phyloP scores from a whole-genome alignment of 2,329 filamentous ascomycete genomes.

The Ophiocordyceps camponoti-saundersi region DNA sequence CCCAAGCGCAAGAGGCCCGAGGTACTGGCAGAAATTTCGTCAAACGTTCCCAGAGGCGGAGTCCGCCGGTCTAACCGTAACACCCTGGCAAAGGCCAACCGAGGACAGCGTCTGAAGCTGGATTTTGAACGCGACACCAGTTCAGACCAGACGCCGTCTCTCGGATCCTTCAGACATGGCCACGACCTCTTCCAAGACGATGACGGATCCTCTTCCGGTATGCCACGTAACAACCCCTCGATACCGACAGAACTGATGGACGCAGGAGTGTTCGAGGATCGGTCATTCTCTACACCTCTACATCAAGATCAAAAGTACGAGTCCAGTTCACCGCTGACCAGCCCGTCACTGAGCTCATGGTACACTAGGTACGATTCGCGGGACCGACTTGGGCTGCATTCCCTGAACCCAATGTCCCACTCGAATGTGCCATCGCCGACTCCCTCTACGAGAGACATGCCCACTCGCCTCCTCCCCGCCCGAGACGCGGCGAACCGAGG shows the following conservation, averaged over 20 bases:
- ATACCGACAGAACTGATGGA: conserved; percentile 5
- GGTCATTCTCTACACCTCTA: conserved; percentile 6
- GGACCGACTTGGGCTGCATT: conserved; percentile 16
- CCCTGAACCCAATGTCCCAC: conserved; percentile 19
- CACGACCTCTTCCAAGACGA: conserved; percentile 16
- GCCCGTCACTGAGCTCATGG: conserved; percentile 1
- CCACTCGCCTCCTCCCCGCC: conserved; percentile 8
- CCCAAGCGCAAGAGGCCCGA: conserved; percentile 14
- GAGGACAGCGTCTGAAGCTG: conserved; percentile 5
- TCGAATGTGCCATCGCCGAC: conserved; percentile 21
- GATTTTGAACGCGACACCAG: conserved; percentile 4
- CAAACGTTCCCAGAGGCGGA: conserved; percentile 14
- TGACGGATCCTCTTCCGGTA: conserved; percentile 9
- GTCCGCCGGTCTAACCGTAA: conserved; percentile 9
- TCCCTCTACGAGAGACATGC: conserved; percentile 11
- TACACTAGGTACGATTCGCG: conserved; percentile 14
- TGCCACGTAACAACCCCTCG: not conserved
- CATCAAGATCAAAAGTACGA: conserved; percentile 11
- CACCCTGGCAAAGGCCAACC: conserved; percentile 5
- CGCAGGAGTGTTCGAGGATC: conserved; percentile 9
- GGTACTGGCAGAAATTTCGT: conserved; percentile 16
- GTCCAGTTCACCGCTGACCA: too few species aligned
- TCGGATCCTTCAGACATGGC: conserved; percentile 6
- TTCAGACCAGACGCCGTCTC: conserved; percentile 5
- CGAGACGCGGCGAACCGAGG: conserved; percentile 8